A percentile compares a stretch with the other conserved stretches of the same genome.
Evolutionary conservation across 2,329 filamentous ascomycete species (phyloP).

Genomic region (Purpureocillium takamizusanense): DNA sequence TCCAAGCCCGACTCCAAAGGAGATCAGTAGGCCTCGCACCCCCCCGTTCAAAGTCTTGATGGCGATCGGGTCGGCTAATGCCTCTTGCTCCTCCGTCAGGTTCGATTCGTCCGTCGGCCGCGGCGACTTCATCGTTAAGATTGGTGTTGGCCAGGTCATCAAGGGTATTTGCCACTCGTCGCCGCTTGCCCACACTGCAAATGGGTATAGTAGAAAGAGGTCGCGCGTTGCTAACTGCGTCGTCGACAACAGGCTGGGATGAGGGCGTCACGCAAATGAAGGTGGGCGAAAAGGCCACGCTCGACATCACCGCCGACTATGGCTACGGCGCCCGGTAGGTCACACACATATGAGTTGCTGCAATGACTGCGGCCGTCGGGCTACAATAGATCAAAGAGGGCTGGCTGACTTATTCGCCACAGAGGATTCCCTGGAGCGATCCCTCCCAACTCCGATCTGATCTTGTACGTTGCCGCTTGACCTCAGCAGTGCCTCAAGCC

Average conservation of each 20-base stretch:
- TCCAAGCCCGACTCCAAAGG: slow-evolving; percentile 57
- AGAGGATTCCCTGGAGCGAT: slow-evolving; percentile 76
- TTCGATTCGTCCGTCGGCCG: slow-evolving; percentile 83
- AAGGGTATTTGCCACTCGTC: slow-evolving; percentile 54
- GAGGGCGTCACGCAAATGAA: slow-evolving; percentile 81
- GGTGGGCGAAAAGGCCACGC: slow-evolving; percentile 78
- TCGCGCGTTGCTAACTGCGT: too few relatives aligned
- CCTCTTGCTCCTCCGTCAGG: slow-evolving; percentile 35
- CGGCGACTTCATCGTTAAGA: slow-evolving; percentile 65
- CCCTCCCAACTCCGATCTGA: slow-evolving; percentile 62
- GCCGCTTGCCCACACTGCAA: too few relatives aligned
- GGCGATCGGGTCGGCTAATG: too few relatives aligned
- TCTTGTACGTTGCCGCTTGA: slow-evolving; percentile 67
- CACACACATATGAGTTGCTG: too few relatives aligned
- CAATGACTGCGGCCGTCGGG: too few relatives aligned
- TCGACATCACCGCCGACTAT: slow-evolving; percentile 57
- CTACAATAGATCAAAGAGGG: too few relatives aligned
- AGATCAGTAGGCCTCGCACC: slow-evolving; percentile 55
- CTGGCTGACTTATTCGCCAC: slow-evolving; percentile 5
- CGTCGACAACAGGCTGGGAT: too few relatives aligned
- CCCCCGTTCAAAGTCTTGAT: too few relatives aligned
- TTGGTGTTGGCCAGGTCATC: slow-evolving; percentile 81
- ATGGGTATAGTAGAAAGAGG: too few relatives aligned
- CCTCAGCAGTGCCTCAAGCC: neutral
- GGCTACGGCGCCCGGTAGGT: slow-evolving; percentile 11